Conservation (phyloP, 2,329 filamentous ascomycete genomes). For the Penicillium sp. region DNA sequence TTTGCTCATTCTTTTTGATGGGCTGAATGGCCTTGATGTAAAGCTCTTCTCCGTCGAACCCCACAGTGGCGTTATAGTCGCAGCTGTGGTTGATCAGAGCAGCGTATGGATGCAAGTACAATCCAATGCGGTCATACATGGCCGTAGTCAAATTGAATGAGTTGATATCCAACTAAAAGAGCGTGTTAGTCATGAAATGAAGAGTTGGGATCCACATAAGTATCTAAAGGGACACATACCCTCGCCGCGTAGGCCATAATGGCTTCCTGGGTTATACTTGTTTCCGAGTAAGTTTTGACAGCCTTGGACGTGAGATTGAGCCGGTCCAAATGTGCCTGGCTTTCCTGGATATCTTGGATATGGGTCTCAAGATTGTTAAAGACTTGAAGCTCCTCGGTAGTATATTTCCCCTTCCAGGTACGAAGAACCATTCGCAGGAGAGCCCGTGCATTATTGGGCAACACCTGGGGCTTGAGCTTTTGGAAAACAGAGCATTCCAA, state of each 20-base stretch:
- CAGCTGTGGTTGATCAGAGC: constrained; percentile 66
- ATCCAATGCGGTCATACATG: constrained; percentile 60
- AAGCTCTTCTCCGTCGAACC: constrained; percentile 59
- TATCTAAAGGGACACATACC: constrained; percentile 34
- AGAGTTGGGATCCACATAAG: neutral
- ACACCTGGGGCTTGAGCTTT: constrained; percentile 48
- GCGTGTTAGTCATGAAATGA: neutral
- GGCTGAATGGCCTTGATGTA: constrained; percentile 56
- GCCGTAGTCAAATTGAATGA: constrained; percentile 61
- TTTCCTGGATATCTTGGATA: constrained; percentile 51
- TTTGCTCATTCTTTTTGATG: constrained; percentile 60
- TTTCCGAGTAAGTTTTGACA: constrained; percentile 56
- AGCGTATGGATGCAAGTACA: constrained; percentile 60
- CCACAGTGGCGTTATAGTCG: constrained; percentile 60
- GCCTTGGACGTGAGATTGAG: constrained; percentile 59
- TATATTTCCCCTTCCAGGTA: constrained; percentile 40
- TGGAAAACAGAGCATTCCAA: constrained; percentile 61
- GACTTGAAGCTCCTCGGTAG: constrained; percentile 45
- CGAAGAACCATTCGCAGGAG: constrained; percentile 58
- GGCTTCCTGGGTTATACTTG: constrained; percentile 48
- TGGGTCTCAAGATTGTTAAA: constrained; percentile 55
- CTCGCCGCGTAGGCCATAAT: constrained; percentile 52
- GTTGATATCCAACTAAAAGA: constrained; percentile 58
- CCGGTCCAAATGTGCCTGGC: constrained; percentile 50
- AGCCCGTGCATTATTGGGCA: constrained; percentile 61